Conservation (phyloP, 345 rosid genomes). For the Toxicodendron radicans region DNA sequence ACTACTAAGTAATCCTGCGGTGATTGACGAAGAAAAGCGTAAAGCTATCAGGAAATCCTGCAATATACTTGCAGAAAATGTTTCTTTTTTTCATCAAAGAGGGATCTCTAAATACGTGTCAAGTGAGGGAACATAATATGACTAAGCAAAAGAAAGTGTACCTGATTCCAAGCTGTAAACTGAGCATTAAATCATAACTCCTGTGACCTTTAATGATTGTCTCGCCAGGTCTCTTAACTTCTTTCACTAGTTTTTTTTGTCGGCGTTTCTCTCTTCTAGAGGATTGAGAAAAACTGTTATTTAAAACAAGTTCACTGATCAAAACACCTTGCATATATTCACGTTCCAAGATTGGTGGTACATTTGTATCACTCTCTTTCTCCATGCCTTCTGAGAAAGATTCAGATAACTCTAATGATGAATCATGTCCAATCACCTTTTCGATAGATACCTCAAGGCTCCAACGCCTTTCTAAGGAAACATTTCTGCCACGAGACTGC, state of each 20-base stretch:
- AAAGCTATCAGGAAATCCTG: slow-evolving; percentile 13
- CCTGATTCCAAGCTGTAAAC: slow-evolving; percentile 97
- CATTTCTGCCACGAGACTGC: slow-evolving; percentile 65
- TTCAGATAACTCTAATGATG: slow-evolving; percentile 52
- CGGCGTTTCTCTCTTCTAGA: slow-evolving; percentile 78
- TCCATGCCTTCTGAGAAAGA: slow-evolving; percentile 42
- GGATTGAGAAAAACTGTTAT: slow-evolving; percentile 57
- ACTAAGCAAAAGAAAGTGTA: slow-evolving; percentile 18
- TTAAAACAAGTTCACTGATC: slow-evolving; percentile 82
- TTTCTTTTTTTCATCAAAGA: background rate
- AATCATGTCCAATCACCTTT: slow-evolving; percentile 86
- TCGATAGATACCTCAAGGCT: slow-evolving; percentile 97
- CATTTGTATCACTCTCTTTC: slow-evolving; percentile 36
- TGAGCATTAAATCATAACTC: slow-evolving; percentile 96
- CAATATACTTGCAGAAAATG: background rate
- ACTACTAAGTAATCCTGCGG: background rate
- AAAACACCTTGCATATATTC: slow-evolving; percentile 98
- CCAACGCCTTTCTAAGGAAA: slow-evolving; percentile 92
- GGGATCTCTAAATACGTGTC: background rate
- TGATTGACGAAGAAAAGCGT: background rate
- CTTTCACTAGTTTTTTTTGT: slow-evolving; percentile 69
- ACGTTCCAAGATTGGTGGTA: slow-evolving; percentile 82
- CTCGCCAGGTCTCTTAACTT: slow-evolving; percentile 92
- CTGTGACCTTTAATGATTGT: slow-evolving; percentile 92
- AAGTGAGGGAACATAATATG: background rate